Evolutionary conservation across 2,329 filamentous ascomycete species (phyloP).

Genomic region (Verticillium nonalfalfae): DNA sequence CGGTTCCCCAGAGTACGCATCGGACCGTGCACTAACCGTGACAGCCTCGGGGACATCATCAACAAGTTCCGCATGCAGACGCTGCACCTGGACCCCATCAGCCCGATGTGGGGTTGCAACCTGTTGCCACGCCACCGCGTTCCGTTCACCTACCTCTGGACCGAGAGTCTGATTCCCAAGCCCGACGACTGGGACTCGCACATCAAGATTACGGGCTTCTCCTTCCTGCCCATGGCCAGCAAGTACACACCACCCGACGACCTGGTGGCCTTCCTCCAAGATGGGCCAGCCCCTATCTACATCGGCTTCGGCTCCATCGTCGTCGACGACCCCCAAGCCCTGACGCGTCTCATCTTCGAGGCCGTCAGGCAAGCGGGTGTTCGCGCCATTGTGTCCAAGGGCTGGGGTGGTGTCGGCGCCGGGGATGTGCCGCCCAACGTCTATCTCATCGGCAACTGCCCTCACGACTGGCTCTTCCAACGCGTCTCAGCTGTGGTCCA

Average conservation of each 20-base stretch:
- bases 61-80: constrained; percentile 60
- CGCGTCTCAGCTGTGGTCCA: constrained; percentile 53
- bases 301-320: constrained; percentile 65
- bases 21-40: not conserved
- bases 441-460: constrained; percentile 58
- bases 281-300: constrained; percentile 55
- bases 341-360: constrained; percentile 53
- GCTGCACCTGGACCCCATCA: constrained; percentile 58
- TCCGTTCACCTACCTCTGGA: constrained; percentile 69
- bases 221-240: constrained; percentile 47
- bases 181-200: constrained; percentile 55
- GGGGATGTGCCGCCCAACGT: constrained; percentile 41
- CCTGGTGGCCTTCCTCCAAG: constrained; percentile 45
- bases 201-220: constrained; percentile 57
- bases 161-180: constrained; percentile 58
- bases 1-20: not conserved
- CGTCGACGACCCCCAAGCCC: constrained; percentile 50
- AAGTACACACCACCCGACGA: constrained; percentile 47
- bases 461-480: constrained; percentile 61
- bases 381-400: constrained; percentile 55
- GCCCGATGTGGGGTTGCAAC: constrained; percentile 59
- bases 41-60: constrained; percentile 59
- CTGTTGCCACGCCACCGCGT: constrained; percentile 56
- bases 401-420: constrained; percentile 59
- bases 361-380: constrained; percentile 51